Evolutionary conservation across 176 grass and related monocot species (phyloP), one percentile per base, ranked within the genome.

Genomic region (Aechmea fasciata): DNA sequence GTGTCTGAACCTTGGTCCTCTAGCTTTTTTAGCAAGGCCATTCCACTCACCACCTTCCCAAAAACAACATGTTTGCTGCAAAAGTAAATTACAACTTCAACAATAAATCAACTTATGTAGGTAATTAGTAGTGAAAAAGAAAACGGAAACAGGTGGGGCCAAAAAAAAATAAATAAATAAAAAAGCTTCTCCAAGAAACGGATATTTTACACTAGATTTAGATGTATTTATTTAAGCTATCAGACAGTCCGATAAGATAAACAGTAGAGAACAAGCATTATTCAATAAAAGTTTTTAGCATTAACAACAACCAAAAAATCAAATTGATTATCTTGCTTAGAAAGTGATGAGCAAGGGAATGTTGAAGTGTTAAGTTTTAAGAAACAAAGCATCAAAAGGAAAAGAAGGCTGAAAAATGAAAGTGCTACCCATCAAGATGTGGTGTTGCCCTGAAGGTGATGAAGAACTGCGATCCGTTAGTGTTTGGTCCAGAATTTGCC

Each of bases 61-160:
- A 91, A 91, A 10, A 91, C 88, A 79, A 91, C 88, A 69, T 91
- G 82, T 64, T 91, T 87, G 33, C 88, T 91, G 77, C 52, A 91
- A 65, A 83, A 33, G 66, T 79, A 70, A 17, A 82, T 70, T 29
- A 59, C 50, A 6, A 67, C 28, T 4, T 78, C 23, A 78, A 20
- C 6, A 61, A n/a, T 9, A 18, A 61, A 61, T 61, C 15, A 61
- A 61, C 55, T 61, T n/a, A 5, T 61, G 55, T 11, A 18, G 10
- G 17, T 59, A 17, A 59, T 59, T 41, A 41, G 33, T 7, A 7
- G 33, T 5, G 4, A 59, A 59, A 14, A 1, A 19, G 7, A 59
- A 59, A 57, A 2, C 0, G 19, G 3, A 59, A 10, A 17, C 15
- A 2, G 15, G 15, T 8, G 7, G 8, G 3, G 8, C 1, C 2